A percentile compares a stretch with the other conserved stretches of the same genome.
phyloP scores from a whole-genome alignment of 208 protist species.

The Acanthamoeba healyi region DNA sequence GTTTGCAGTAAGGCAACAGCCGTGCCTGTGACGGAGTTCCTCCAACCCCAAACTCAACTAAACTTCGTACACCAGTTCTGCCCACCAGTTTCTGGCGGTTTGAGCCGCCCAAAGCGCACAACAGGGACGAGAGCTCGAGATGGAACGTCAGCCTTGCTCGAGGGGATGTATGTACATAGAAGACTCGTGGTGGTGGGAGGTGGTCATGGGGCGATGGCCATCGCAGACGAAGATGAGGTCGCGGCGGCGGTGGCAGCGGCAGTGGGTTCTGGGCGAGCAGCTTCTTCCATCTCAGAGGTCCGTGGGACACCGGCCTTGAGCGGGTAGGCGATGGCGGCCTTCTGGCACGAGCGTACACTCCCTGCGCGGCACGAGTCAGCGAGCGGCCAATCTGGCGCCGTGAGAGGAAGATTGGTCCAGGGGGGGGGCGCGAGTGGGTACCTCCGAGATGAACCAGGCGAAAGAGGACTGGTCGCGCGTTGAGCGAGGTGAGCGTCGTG shows the following conservation, averaged over 20 bases:
- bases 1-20: no score
- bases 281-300: neutral
- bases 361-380: neutral
- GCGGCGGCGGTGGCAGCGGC: no score
- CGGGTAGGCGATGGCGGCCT: conserved; percentile 38
- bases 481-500: neutral
- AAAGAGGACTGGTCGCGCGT: neutral
- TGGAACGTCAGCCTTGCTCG: no score
- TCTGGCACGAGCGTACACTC: conserved; percentile 58
- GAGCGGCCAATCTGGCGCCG: neutral
- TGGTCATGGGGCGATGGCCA: neutral
- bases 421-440: neutral
- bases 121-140: no score
- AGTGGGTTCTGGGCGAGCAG: neutral
- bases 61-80: no score
- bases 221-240: neutral
- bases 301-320: neutral
- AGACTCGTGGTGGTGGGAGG: neutral
- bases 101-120: no score
- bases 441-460: conserved; percentile 42
- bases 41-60: no score
- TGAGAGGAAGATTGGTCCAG: neutral
- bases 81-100: no score
- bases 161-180: no score
- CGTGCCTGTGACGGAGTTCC: no score